Percentiles rank a stretch among this genome's conserved stretches.
Conservation (phyloP, 2,329 filamentous ascomycete genomes). For the Teratosphaeriaceae sp. region DNA sequence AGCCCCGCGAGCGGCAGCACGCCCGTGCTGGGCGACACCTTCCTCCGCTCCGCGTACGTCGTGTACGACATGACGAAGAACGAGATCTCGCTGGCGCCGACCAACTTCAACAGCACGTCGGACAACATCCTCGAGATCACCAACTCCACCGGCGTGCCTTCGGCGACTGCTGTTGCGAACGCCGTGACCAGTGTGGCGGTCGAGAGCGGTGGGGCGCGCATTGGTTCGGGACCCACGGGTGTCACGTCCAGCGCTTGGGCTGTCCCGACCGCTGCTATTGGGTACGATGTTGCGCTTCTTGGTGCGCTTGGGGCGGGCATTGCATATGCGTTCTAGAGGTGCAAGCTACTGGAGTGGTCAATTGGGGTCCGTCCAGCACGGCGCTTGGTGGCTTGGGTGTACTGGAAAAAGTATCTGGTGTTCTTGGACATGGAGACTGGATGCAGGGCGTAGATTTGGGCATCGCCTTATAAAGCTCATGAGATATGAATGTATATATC, state of each 20-base stretch:
- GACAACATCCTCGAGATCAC: conserved; percentile 50
- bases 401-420: no score
- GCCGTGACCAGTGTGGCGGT: conserved; percentile 44
- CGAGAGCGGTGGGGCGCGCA: conserved; percentile 39
- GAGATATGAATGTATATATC: neutral
- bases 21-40: conserved; percentile 54
- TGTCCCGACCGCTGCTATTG: conserved; percentile 20
- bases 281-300: conserved; percentile 21
- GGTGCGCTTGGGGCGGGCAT: conserved; percentile 23
- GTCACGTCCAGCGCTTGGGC: conserved; percentile 14
- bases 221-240: conserved; percentile 11
- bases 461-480: neutral
- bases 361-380: neutral
- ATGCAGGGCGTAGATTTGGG: conserved; percentile 3
- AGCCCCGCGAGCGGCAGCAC: conserved; percentile 42
- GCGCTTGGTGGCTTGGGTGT: conserved; percentile 1
- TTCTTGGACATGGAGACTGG: neutral
- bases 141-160: conserved; percentile 45
- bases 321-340: conserved; percentile 19
- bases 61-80: conserved; percentile 57
- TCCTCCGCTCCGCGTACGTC: conserved; percentile 56
- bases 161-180: conserved; percentile 45
- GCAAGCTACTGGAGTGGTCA: neutral
- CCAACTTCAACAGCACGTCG: conserved; percentile 51
- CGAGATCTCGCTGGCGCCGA: conserved; percentile 55